A percentile compares a stretch with the other conserved stretches of the same genome.
Conservation (phyloP, 805 yeast genomes). For the Tetrapisispora nanseiensis region DNA sequence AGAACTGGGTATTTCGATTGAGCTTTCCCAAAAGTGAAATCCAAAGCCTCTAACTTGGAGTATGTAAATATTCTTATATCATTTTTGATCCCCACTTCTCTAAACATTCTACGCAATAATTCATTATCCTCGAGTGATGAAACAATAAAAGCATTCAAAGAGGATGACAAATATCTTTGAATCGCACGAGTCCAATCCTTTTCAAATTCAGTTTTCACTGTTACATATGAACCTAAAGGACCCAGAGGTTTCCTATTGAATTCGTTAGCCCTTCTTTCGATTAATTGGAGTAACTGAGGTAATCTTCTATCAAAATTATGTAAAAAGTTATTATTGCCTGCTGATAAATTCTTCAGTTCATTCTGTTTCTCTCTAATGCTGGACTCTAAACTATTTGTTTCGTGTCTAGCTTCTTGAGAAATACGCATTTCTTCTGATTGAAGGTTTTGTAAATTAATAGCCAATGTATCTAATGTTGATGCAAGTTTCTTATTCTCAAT, state of each 20-base stretch:
- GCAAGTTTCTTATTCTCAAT: slow-evolving; percentile 8
- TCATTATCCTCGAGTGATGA: slow-evolving; percentile 50
- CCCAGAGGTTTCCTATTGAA: slow-evolving; percentile 59
- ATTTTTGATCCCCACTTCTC: slow-evolving; percentile 24
- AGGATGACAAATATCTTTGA: slow-evolving; percentile 42
- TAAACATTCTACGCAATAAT: slow-evolving; percentile 31
- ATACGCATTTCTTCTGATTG: slow-evolving; percentile 11
- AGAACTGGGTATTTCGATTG: slow-evolving; percentile 36
- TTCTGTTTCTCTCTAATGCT: slow-evolving; percentile 9
- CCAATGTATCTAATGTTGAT: slow-evolving; percentile 3
- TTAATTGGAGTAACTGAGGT: slow-evolving; percentile 33
- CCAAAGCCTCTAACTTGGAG: slow-evolving; percentile 30
- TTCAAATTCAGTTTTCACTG: slow-evolving; percentile 43
- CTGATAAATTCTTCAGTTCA: slow-evolving; percentile 21
- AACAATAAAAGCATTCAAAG: slow-evolving; percentile 59
- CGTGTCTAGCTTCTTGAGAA: slow-evolving; percentile 7
- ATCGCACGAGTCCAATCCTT: slow-evolving; percentile 51
- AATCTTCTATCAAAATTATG: slow-evolving; percentile 45
- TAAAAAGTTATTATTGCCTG: slow-evolving; percentile 25
- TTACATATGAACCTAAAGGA: slow-evolving; percentile 60
- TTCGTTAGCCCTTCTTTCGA: slow-evolving; percentile 26
- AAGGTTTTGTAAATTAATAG: slow-evolving; percentile 11
- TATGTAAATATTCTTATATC: slow-evolving; percentile 41
- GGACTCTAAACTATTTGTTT: slow-evolving; percentile 7
- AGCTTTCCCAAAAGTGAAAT: slow-evolving; percentile 40